Conservation (phyloP, 768 basidiomycete species). For the Cystobasidium ongulense region DNA sequence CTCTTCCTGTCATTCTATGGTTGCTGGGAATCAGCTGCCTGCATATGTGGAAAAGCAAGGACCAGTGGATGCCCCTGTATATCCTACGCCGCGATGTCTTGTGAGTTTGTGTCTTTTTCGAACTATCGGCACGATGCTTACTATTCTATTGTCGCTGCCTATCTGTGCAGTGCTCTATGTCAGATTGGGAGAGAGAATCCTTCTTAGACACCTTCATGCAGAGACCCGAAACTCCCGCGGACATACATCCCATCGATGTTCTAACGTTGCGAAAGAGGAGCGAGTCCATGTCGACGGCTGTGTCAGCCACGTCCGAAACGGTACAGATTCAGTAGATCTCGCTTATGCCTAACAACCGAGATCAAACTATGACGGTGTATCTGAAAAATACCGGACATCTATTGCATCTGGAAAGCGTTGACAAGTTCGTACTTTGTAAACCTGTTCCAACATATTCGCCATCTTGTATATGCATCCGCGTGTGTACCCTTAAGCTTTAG, state of each 20-base stretch:
- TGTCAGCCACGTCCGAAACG: not conserved
- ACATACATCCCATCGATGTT: not conserved
- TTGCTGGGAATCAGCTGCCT: not conserved
- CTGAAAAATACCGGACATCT: too few species aligned
- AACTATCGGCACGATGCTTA: not conserved
- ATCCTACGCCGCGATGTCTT: not conserved
- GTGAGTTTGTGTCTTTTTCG: not conserved
- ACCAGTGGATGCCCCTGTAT: not conserved
- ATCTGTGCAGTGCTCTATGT: not conserved
- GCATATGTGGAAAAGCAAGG: constrained; percentile 1
- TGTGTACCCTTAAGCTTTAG: too few species aligned
- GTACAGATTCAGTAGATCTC: not conserved
- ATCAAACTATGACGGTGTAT: too few species aligned
- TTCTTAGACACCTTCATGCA: not conserved
- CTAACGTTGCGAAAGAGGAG: not conserved
- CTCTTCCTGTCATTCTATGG: constrained; percentile 7
- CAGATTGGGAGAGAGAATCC: not conserved
- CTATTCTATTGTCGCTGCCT: not conserved
- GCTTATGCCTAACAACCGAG: too few species aligned
- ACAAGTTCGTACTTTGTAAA: too few species aligned
- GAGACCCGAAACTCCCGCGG: not conserved
- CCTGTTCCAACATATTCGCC: too few species aligned
- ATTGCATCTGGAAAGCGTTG: too few species aligned
- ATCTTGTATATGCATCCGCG: too few species aligned
- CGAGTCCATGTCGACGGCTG: not conserved